phyloP scores from a whole-genome alignment of 257 asterid genomes.

The Lycium barbarum region DNA sequence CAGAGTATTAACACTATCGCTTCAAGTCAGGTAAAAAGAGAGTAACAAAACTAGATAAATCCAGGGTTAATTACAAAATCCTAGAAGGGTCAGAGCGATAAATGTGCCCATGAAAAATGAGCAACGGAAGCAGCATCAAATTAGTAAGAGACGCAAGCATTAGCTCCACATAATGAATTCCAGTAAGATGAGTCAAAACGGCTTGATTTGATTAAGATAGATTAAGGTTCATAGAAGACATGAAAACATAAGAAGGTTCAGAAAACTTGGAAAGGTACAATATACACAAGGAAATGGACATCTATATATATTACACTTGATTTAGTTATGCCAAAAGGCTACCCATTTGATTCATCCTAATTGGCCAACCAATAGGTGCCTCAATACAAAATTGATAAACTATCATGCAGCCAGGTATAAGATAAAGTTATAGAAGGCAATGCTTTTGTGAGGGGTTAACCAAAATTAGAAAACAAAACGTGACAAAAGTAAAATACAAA shows the following conservation, averaged over 20 bases:
- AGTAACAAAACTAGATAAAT: neutral
- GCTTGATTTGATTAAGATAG: constrained; percentile 4
- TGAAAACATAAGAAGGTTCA: neutral
- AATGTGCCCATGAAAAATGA: constrained; percentile 3
- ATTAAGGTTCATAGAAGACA: neutral
- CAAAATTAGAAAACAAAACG: neutral
- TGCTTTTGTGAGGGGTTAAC: neutral
- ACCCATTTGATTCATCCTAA: neutral
- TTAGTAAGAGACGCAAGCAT: neutral
- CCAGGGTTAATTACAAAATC: constrained; percentile 20
- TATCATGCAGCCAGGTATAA: neutral
- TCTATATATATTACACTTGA: neutral
- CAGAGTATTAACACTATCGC: neutral
- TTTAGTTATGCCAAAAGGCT: neutral
- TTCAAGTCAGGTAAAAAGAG: constrained; percentile 8
- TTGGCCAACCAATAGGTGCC: constrained; percentile 22
- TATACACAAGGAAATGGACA: neutral
- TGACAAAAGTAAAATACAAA: neutral
- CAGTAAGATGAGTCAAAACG: neutral
- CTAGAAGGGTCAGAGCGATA: constrained; percentile 8
- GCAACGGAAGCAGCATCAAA: neutral
- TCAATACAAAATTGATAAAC: neutral
- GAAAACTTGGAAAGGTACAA: neutral
- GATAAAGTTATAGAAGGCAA: constrained; percentile 18
- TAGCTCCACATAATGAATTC: constrained; percentile 19